Base-by-base conservation (phyloP, 306 rosid genomes). In the Fagus sylvatica region DNA sequence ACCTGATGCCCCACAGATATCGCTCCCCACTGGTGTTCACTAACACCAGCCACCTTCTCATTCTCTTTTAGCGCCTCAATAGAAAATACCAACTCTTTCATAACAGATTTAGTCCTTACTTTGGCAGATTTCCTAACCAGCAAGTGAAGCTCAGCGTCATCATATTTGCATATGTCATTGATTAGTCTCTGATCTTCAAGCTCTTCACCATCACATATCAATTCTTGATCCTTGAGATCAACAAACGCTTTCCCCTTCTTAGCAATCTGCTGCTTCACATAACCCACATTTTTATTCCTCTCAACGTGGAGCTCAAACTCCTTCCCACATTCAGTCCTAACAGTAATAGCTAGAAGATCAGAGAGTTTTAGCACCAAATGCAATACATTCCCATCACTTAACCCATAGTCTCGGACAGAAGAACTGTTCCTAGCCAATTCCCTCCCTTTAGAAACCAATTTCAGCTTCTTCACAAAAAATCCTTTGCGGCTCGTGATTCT, bases 161-260 rank as follows among this genome's bases (percentile, higher is more conserved):
- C 80, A 60, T 78, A 78, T 73, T 78, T 90, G 83, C 89, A 85
- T 34, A 92, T 87, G 73, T 92, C 95, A 74, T 85, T 76, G 62
- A 92, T 82, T 77, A 90, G 86, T 81, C 89, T 92, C 85, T 90
- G 90, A 84, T 92, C 93, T 78, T 90, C 95, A 76, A 92, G 93
- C 43, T 76, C 87, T 84, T 88, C 87, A 22, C 95, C 97, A 71
- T 90, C 85, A 79, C 85, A 87, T 70, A 80, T 55, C 74, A 92
- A 78, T 81, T 92, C 93, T 74, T 90, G 90, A 76, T 90, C 90
- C 71, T 85, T 81, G 80, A 83, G 67, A 79, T 92, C 85, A 30
- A 88, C 76, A 39, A 72, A 84, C 51, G 85, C 92, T 75, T 83
- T 77, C 68, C 84, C 93, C 53, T 84, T 81, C 83, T 84, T 82